These are phyloP conservation scores for Fusarium sp. DNA, from an alignment of 2,329 filamentous ascomycete genomes.

Conservation along the genomic window DNA sequence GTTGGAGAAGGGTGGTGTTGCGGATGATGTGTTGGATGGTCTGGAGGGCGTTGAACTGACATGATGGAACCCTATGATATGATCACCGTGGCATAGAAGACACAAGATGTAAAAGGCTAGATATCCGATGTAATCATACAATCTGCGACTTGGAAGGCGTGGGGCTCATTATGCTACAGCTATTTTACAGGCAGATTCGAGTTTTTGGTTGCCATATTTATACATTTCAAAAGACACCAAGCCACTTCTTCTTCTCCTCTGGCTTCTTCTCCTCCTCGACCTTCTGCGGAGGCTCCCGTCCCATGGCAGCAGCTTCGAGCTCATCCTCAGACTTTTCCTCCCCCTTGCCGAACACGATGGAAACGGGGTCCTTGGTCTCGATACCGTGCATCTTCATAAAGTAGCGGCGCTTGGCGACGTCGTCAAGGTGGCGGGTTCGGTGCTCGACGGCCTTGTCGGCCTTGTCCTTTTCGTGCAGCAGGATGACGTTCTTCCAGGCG, in stretches of 20 bases:
- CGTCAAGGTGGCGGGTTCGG: slow-evolving; percentile 77
- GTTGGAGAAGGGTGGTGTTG: slow-evolving; percentile 78
- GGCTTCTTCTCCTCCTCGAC: slow-evolving; percentile 43
- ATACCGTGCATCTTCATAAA: slow-evolving; percentile 88
- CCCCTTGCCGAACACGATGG: slow-evolving; percentile 53
- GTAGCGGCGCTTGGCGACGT: slow-evolving; percentile 84
- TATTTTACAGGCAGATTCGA: slow-evolving; percentile 32
- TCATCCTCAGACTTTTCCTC: slow-evolving; percentile 49
- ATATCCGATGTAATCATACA: slow-evolving; percentile 36
- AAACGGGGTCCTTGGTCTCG: slow-evolving; percentile 67
- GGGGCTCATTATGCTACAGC: slow-evolving; percentile 28
- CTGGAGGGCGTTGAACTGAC: slow-evolving; percentile 77
- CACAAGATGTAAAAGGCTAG: slow-evolving; percentile 10
- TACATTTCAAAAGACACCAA: slow-evolving; percentile 74
- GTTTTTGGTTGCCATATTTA: slow-evolving; percentile 14
- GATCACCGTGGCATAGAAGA: slow-evolving; percentile 9
- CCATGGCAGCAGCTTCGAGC: slow-evolving; percentile 49
- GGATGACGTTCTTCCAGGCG: slow-evolving; percentile 74
- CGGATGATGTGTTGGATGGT: slow-evolving; percentile 83
- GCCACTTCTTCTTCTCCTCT: slow-evolving; percentile 72
- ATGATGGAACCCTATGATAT: slow-evolving; percentile 44
- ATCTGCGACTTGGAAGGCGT: slow-evolving; percentile 18
- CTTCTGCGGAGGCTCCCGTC: slow-evolving; percentile 47
- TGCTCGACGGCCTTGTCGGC: slow-evolving; percentile 73
- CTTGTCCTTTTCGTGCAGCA: slow-evolving; percentile 76